These are phyloP conservation scores for Exophiala xenobiotica DNA, from an alignment of 2,329 filamentous ascomycete genomes.

Conservation along the genomic window DNA sequence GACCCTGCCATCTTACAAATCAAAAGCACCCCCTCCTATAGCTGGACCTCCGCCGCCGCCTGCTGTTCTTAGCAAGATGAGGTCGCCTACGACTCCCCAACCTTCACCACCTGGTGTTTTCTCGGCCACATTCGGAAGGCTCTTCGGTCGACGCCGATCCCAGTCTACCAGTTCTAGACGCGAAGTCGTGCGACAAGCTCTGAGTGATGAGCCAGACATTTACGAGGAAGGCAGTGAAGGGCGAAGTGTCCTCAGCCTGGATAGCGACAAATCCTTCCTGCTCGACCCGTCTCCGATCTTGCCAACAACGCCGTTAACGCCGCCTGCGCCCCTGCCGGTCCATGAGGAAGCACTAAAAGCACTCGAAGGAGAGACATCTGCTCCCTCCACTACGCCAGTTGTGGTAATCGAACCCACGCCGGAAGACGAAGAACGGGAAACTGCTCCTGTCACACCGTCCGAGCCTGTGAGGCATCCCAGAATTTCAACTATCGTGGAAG, in stretches of 20 bases:
- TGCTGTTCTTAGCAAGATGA: constrained; percentile 5
- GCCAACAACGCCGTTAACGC: constrained; percentile 5
- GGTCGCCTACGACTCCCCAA: constrained; percentile 17
- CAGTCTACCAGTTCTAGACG: constrained; percentile 21
- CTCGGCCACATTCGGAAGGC: constrained; percentile 18
- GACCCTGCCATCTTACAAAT: constrained; percentile 26
- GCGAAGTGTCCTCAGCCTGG: constrained; percentile 13
- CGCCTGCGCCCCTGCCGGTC: constrained; percentile 6
- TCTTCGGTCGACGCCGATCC: constrained; percentile 25
- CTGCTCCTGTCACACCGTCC: not conserved
- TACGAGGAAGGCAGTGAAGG: constrained; percentile 6
- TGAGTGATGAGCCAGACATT: constrained; percentile 25
- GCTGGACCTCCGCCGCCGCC: constrained; percentile 5
- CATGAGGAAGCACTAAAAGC: constrained; percentile 24
- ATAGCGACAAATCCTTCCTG: constrained; percentile 18
- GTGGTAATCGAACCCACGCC: constrained; percentile 14
- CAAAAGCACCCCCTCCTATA: constrained; percentile 28
- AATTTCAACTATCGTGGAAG: not conserved
- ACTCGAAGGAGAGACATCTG: constrained; percentile 12
- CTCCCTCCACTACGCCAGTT: constrained; percentile 2
- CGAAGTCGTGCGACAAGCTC: constrained; percentile 20
- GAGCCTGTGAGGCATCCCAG: not conserved
- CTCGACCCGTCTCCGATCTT: constrained; percentile 19
- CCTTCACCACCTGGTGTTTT: constrained; percentile 19
- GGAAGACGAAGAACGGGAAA: constrained; percentile 3